Base-by-base conservation (phyloP, 2,329 filamentous ascomycete genomes). In the Alternaria burnsii region DNA sequence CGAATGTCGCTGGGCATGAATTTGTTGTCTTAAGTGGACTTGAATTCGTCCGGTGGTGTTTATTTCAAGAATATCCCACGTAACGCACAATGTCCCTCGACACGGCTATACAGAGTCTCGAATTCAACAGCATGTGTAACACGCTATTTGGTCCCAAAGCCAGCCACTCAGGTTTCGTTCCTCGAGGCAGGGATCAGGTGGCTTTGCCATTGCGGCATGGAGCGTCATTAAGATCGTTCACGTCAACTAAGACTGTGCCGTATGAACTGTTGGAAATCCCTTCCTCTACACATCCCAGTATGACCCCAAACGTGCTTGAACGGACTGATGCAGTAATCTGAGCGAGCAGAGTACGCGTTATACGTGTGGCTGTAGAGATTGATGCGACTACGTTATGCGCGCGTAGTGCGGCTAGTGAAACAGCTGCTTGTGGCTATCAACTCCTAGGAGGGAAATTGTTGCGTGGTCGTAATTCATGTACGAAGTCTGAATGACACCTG, bases 251-350 rank as follows among this genome's bases (percentile, higher is more conserved):
- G 36, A 50, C 9, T 50, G 32, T 50, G 46, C 46, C 32, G 46
- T 50, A 50, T 16, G 18, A 50, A 50, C 20, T 36, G 24, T 36
- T 50, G 30, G 46, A 50, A 50, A 50, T 36, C 20, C 30, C 46
- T 50, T 50, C n/a, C 46, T 50, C 16, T 8, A 24, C 10, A 36
- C 30, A 16, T 20, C 46, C 8, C 18, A 1, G 46, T 4, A 6
- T 36, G 30, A 16, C 46, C 14, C 14, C 30, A 50, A n/a, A 50
- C 18, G 2, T 18, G 30, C 9, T 20, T 50, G 30, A 24, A 34
- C n/a, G 38, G 14, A 36, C 46, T 20, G 46, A 7, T 50, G 20
- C 32, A 36, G 46, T 38, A 12, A 38, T 36, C 10, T 22, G 46
- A 50, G 46, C 14, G 32, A 26, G 24, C 20, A 36, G 14, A n/a